A percentile compares a stretch with the other conserved stretches of the same genome.
Conservation (phyloP, 331 rosid species). For the Pyracantha coccinea region DNA sequence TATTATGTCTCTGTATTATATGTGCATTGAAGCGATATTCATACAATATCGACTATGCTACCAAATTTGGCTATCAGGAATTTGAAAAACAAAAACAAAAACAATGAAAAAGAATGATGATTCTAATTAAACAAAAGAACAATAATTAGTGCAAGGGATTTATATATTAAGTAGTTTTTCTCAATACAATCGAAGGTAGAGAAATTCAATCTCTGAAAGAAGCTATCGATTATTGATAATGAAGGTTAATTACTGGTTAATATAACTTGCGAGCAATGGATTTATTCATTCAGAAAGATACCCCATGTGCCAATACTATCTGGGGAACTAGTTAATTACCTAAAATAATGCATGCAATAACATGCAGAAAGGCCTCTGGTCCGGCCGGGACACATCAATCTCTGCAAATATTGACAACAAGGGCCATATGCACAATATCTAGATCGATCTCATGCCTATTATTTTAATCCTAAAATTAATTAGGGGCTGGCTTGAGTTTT, state of each 20-base stretch:
- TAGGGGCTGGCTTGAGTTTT: constrained; percentile 34
- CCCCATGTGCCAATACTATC: constrained; percentile 11
- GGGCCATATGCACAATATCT: background rate
- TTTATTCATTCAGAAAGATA: background rate
- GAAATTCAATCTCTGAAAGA: too few species aligned
- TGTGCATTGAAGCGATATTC: too few species aligned
- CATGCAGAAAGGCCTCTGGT: background rate
- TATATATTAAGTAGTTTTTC: too few species aligned
- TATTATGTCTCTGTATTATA: background rate
- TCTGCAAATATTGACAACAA: constrained; percentile 3
- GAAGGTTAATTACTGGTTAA: background rate
- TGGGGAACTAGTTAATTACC: background rate
- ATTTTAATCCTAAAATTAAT: background rate
- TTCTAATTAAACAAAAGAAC: too few species aligned
- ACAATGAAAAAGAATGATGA: too few species aligned
- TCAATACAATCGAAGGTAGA: too few species aligned
- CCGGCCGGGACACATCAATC: background rate
- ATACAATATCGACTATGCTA: too few species aligned
- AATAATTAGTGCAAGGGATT: too few species aligned
- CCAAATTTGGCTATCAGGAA: too few species aligned
- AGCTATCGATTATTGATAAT: background rate
- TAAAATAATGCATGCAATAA: background rate
- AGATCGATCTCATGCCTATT: background rate
- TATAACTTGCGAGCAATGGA: background rate
- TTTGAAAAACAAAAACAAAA: too few species aligned